Percentiles rank a stretch among this genome's conserved stretches.
Evolutionary conservation across 139 green algal species (phyloP).

Genomic region (Chlamydomonas sphaeroides): DNA sequence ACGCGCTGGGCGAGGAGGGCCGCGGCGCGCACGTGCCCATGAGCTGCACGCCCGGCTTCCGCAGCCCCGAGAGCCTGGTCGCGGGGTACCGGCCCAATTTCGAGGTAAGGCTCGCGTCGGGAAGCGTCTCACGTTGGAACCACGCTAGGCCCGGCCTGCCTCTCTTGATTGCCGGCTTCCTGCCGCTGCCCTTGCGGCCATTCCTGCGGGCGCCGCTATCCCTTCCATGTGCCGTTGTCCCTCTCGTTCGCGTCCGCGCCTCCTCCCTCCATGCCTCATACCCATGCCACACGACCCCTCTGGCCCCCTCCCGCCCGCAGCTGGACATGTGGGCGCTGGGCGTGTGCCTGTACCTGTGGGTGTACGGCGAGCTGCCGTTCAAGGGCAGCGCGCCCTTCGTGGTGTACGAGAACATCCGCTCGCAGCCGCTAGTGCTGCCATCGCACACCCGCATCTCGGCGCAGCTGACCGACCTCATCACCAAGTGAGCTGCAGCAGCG

Average conservation of each 20-base stretch:
- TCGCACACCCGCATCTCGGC: background rate
- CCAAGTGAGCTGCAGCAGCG: too few relatives aligned
- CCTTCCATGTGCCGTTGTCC: too few relatives aligned
- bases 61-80: slow-evolving; percentile 60
- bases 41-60: slow-evolving; percentile 58
- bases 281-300: too few relatives aligned
- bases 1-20: slow-evolving; percentile 6
- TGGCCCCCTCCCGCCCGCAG: slow-evolving; percentile 3
- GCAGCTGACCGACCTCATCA: slow-evolving; percentile 32
- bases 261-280: too few relatives aligned
- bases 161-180: background rate
- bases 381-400: slow-evolving; percentile 54
- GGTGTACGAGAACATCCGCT: slow-evolving; percentile 62
- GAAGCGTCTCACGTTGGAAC: background rate
- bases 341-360: slow-evolving; percentile 67
- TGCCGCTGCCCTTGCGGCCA: too few relatives aligned
- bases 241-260: too few relatives aligned
- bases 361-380: slow-evolving; percentile 67
- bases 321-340: slow-evolving; percentile 72
- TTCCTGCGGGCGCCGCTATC: too few relatives aligned
- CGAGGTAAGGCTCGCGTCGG: slow-evolving; percentile 50
- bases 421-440: slow-evolving; percentile 27
- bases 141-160: background rate
- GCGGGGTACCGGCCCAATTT: slow-evolving; percentile 57
- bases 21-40: slow-evolving; percentile 43